These are phyloP conservation scores for Eucalyptus camaldulensis DNA, from an alignment of 345 rosid genomes.

Conservation along the genomic window DNA sequence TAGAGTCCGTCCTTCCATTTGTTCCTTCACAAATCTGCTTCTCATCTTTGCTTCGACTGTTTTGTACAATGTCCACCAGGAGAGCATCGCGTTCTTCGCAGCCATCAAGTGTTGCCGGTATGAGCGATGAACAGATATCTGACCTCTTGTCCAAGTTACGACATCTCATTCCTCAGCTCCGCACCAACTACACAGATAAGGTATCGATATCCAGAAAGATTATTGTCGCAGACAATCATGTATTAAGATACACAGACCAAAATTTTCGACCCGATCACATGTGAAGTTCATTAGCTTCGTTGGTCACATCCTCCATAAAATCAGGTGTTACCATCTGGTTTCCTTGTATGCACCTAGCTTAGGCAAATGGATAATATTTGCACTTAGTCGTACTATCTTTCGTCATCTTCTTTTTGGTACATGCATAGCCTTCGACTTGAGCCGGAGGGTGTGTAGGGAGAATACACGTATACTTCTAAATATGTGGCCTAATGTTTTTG, in stretches of 20 bases:
- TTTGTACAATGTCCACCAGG: not conserved
- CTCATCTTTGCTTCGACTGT: not conserved
- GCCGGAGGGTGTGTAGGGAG: not conserved
- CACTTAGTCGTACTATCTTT: not conserved
- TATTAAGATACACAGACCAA: not conserved
- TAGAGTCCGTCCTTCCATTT: not conserved
- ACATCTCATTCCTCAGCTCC: constrained; percentile 2
- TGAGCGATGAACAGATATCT: not conserved
- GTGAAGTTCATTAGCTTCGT: not conserved
- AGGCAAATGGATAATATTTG: not conserved
- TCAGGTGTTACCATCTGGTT: not conserved
- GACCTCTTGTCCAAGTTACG: constrained; percentile 1
- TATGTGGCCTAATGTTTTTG: not conserved
- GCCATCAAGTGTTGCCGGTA: not conserved
- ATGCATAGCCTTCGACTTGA: not conserved
- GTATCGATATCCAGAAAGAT: not conserved
- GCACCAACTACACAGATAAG: not conserved
- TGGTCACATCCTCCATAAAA: not conserved
- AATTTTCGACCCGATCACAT: not conserved
- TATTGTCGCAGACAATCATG: not conserved
- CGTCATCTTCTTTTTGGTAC: not conserved
- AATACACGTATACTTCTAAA: not conserved
- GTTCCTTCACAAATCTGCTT: not conserved
- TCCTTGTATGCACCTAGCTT: not conserved
- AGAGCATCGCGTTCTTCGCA: not conserved